A percentile compares a stretch with the other conserved stretches of the same genome.
These are phyloP conservation scores for Volvox africanus DNA, from an alignment of 139 green algal species.

Conservation along the genomic window DNA sequence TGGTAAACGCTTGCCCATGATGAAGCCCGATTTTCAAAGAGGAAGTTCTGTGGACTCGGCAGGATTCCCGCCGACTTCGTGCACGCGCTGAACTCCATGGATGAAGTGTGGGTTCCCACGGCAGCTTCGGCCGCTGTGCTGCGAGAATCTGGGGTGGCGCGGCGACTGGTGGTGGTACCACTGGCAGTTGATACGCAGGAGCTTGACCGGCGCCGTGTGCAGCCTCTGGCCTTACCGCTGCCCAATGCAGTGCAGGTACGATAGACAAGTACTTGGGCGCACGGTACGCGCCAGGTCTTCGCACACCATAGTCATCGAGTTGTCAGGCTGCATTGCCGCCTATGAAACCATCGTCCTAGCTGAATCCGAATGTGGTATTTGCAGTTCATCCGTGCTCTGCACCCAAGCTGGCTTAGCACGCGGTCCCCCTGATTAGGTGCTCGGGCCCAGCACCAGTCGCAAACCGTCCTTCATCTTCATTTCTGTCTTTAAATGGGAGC, in stretches of 20 bases:
- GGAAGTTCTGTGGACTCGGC: not conserved
- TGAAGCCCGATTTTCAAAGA: too few species aligned
- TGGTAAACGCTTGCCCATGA: too few species aligned
- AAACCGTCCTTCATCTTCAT: slow-evolving; percentile 65
- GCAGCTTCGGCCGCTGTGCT: not conserved
- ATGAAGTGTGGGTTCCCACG: slow-evolving; percentile 43
- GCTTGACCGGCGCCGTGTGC: not conserved
- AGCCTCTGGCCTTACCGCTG: slow-evolving; percentile 5
- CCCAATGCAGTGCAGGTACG: slow-evolving; percentile 27
- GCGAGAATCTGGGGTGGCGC: not conserved
- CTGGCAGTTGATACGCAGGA: not conserved
- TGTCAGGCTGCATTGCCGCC: too few species aligned
- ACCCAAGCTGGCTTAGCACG: too few species aligned
- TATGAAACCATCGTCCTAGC: too few species aligned
- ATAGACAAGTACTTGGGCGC: too few species aligned
- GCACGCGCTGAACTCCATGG: slow-evolving; percentile 8
- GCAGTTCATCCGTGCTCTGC: too few species aligned
- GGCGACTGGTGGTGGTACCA: slow-evolving; percentile 9
- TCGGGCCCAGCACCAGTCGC: not conserved
- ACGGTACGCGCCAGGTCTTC: too few species aligned
- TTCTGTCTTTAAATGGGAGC: slow-evolving; percentile 83
- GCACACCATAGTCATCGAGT: too few species aligned
- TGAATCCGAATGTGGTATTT: too few species aligned
- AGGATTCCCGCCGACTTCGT: slow-evolving; percentile 20
- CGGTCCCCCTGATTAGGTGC: not conserved